Evolutionary conservation across 2,329 filamentous ascomycete genomes (phyloP).

Genomic region (Beauveria scarabaeidicola): DNA sequence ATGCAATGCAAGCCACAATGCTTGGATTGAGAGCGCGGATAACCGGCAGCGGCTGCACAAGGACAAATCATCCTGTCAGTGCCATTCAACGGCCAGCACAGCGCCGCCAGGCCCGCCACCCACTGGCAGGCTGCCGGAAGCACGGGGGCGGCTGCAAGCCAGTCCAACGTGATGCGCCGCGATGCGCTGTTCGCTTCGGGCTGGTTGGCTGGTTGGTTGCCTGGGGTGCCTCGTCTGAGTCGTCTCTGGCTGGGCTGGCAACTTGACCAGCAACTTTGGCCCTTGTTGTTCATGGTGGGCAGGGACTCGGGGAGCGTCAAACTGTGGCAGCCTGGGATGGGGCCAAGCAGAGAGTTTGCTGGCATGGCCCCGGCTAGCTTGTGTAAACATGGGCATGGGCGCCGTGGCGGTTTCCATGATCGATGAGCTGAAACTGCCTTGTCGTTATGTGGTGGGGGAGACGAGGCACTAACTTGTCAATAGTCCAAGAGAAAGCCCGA

Average conservation of each 20-base stretch:
- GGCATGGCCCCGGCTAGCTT: not conserved
- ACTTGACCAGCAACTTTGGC: no score
- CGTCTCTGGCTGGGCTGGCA: no score
- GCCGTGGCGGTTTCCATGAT: constrained; percentile 2
- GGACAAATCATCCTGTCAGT: not conserved
- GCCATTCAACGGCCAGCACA: not conserved
- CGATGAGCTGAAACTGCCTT: constrained; percentile 7
- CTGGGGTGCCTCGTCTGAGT: no score
- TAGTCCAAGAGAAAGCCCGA: not conserved
- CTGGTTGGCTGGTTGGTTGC: not conserved
- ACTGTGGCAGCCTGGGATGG: not conserved
- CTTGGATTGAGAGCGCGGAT: not conserved
- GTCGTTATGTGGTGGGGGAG: not conserved
- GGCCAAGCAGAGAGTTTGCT: not conserved
- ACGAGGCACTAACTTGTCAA: not conserved
- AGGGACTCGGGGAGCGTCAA: no score
- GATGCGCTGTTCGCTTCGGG: not conserved
- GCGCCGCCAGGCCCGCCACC: not conserved
- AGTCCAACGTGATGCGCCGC: not conserved
- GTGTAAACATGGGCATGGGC: not conserved
- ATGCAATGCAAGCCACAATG: not conserved
- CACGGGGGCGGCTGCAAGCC: not conserved
- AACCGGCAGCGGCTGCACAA: constrained; percentile 9
- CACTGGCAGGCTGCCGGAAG: not conserved
- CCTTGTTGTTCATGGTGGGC: not conserved